Evolutionary conservation across 805 yeast species (phyloP).

Genomic region (Zygosaccharomyces lentus): DNA sequence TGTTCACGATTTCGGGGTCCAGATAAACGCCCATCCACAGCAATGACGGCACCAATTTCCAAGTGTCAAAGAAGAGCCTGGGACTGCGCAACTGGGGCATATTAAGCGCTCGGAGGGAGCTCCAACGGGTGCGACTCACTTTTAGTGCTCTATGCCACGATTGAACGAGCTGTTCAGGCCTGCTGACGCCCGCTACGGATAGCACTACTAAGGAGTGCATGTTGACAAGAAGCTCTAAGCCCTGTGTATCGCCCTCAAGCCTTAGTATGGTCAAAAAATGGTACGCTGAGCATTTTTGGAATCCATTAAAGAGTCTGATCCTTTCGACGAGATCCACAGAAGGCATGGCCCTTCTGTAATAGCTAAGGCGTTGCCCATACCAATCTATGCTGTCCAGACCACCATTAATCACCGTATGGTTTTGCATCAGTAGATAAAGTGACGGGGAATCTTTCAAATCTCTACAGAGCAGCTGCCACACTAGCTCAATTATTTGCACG

Average conservation of each 20-base stretch:
- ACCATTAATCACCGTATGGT: not conserved
- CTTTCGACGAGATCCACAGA: slow-evolving; percentile 2
- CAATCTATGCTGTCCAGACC: not conserved
- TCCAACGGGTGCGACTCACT: slow-evolving; percentile 11
- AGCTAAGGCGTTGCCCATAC: slow-evolving; percentile 1
- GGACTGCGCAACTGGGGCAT: slow-evolving; percentile 14
- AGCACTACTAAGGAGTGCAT: slow-evolving; percentile 8
- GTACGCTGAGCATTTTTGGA: not conserved
- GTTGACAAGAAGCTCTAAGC: slow-evolving; percentile 7
- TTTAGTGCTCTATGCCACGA: slow-evolving; percentile 11
- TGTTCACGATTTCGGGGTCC: not conserved
- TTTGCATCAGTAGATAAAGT: slow-evolving; percentile 2
- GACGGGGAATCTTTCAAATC: slow-evolving; percentile 1
- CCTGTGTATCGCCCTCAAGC: slow-evolving; percentile 1
- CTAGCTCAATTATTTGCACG: not conserved
- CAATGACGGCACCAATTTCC: slow-evolving; percentile 11
- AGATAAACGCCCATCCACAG: slow-evolving; percentile 5
- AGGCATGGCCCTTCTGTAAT: not conserved
- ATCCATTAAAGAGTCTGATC: slow-evolving; percentile 6
- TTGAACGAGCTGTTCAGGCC: slow-evolving; percentile 5
- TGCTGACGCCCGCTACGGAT: slow-evolving; percentile 5
- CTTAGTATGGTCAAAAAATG: slow-evolving; percentile 6
- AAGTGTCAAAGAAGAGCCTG: slow-evolving; percentile 12
- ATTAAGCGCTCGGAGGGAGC: slow-evolving; percentile 3
- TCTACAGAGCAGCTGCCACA: slow-evolving; percentile 1